Evolutionary conservation across 441 rosid species (phyloP).

Genomic region (Melastoma candidum): DNA sequence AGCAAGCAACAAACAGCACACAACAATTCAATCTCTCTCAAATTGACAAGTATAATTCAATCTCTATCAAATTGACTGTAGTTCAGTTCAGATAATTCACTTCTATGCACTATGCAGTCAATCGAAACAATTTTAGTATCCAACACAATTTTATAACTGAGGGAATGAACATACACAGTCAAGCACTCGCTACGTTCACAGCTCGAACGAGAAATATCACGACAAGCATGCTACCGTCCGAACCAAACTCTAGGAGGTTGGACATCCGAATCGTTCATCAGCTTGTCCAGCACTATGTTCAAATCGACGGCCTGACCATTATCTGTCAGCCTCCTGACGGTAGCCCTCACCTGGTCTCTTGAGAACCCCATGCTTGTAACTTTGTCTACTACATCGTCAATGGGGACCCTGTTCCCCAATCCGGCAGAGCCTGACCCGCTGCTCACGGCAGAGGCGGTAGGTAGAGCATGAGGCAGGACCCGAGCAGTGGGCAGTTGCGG

Average conservation of each 20-base stretch:
- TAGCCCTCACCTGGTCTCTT: constrained; percentile 76
- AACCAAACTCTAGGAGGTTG: constrained; percentile 73
- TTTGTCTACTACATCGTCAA: constrained; percentile 74
- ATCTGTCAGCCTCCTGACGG: constrained; percentile 71
- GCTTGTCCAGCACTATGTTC: constrained; percentile 80
- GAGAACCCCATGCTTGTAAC: constrained; percentile 84
- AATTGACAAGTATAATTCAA: too few relatives aligned
- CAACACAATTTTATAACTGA: too few relatives aligned
- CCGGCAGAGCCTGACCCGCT: constrained; percentile 52
- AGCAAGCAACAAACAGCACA: too few relatives aligned
- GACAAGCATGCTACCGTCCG: constrained; percentile 33
- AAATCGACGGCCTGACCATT: constrained; percentile 84
- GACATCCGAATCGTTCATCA: constrained; percentile 73
- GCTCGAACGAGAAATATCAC: too few relatives aligned
- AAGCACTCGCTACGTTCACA: too few relatives aligned
- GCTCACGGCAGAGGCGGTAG: constrained; percentile 51
- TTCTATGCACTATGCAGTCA: too few relatives aligned
- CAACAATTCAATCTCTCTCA: too few relatives aligned
- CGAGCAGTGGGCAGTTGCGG: constrained; percentile 84
- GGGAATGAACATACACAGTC: too few relatives aligned
- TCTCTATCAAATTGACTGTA: too few relatives aligned
- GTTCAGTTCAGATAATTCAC: too few relatives aligned
- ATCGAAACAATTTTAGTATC: too few relatives aligned
- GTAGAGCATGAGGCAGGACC: constrained; percentile 57
- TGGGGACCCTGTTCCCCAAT: constrained; percentile 62